Base-by-base conservation (phyloP, 306 rosid genomes). In the Trichosanthes truncata region DNA sequence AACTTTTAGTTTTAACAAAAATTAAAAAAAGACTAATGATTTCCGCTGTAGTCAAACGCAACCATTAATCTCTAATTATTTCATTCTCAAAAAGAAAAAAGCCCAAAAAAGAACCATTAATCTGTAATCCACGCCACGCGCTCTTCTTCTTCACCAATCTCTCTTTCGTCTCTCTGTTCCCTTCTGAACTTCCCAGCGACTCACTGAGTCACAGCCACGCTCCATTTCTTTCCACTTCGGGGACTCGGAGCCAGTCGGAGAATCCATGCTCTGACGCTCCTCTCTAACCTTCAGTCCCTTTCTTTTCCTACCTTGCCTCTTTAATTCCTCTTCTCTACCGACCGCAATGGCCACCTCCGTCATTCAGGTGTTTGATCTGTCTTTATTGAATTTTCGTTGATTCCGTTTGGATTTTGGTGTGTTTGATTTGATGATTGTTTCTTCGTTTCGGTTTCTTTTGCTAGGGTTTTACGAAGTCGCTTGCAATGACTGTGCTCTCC, bases 391-490 rank as follows among this genome's bases (percentile, higher is more conserved):
- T 4, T n/a, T 12, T 33, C 15, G 13, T n/a, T 53, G 20, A 9
- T 29, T 40, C 60, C 67, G 46, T 46, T 15, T 4, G 6, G 43
- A 65, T 69, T 21, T n/a, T 36, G 21, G 53, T 74, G 41, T 35
- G 3, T 71, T 62, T 7, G 6, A 20, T 55, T 20, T 45, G 0
- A 78, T 49, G 14, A 1, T 9, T 52, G 3, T 4, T 35, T 62
- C 0, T 46, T 13, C 31, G 0, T 21, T 18, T 77, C 33, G 21
- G 7, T 62, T 4, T 72, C 6, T 11, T 62, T 61, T 45, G 1
- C 76, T 76, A 95, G 99, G 99, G 99, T 82, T 91, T 95, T 77
- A 84, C 94, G 26, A 95, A 95, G 93, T 93, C 99, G 4, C 90
- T 95, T 49, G 97, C 94, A 72, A 90, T 95, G 93, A 95, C 97